A percentile compares a stretch with the other conserved stretches of the same genome.
phyloP scores from a whole-genome alignment of 2,329 filamentous ascomycete species.

The Trichoderma sp. region DNA sequence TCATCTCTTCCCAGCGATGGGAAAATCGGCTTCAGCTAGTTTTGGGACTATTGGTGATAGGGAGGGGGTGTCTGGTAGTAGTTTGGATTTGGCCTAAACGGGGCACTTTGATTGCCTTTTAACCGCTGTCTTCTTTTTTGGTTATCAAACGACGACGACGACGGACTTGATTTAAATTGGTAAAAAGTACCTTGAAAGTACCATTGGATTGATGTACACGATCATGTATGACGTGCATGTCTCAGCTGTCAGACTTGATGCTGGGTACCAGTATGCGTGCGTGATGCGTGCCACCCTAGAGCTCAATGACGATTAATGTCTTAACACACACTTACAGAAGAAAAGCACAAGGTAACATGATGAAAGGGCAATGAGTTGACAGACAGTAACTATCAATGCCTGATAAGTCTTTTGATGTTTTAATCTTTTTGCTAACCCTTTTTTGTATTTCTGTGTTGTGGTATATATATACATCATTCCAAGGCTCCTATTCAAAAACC shows the following conservation, averaged over 20 bases:
- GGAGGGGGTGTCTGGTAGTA: not conserved
- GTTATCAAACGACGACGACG: not conserved
- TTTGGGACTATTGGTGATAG: not conserved
- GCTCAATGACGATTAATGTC: not conserved
- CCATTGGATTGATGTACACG: not conserved
- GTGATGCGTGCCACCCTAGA: not conserved
- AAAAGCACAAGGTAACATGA: not conserved
- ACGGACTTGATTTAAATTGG: not conserved
- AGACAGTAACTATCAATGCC: not conserved
- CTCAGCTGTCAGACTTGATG: not conserved
- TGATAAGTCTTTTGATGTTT: not conserved
- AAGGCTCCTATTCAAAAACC: constrained; percentile 2
- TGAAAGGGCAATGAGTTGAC: too few relatives aligned
- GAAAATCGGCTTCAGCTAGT: not conserved
- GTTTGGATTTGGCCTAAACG: not conserved
- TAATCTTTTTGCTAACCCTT: not conserved
- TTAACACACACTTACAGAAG: not conserved
- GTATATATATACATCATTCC: constrained; percentile 16
- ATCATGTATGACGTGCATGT: constrained; percentile 10
- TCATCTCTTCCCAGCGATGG: not conserved
- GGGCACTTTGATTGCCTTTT: not conserved
- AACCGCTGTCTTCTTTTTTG: not conserved
- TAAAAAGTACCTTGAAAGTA: not conserved
- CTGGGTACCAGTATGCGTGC: not conserved
- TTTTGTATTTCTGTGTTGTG: not conserved